Percentiles rank a stretch among this genome's conserved stretches.
These are phyloP conservation scores for Cyclotella atomus DNA, from an alignment of 108 stramenopile species.

Conservation along the genomic window DNA sequence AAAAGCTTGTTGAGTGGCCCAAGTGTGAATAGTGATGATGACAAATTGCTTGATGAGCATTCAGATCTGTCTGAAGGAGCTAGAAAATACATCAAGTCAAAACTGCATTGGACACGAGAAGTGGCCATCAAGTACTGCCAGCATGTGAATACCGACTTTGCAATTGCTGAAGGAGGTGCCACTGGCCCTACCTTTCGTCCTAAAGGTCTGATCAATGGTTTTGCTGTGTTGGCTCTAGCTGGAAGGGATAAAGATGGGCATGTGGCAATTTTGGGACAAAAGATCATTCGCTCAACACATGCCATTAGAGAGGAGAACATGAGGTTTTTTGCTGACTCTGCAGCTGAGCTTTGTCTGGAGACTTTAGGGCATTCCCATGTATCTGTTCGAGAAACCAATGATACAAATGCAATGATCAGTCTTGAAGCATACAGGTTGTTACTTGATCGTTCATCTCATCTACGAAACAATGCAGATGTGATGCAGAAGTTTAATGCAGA, in stretches of 20 bases:
- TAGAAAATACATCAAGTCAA: constrained; percentile 66
- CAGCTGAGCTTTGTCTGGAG: constrained; percentile 62
- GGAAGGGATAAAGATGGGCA: constrained; percentile 36
- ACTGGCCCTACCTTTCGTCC: constrained; percentile 85
- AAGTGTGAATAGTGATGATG: constrained; percentile 11
- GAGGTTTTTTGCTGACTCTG: constrained; percentile 80
- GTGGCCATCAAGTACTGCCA: constrained; percentile 70
- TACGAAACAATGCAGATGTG: constrained; percentile 49
- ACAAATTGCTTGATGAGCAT: background rate
- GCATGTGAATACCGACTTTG: constrained; percentile 27
- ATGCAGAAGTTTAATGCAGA: constrained; percentile 50
- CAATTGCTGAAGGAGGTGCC: constrained; percentile 84
- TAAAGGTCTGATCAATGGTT: constrained; percentile 63
- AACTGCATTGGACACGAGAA: constrained; percentile 69
- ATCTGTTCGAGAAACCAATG: background rate
- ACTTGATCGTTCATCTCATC: constrained; percentile 67
- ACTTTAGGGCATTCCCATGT: constrained; percentile 28
- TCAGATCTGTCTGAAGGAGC: constrained; percentile 39
- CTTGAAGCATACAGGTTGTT: background rate
- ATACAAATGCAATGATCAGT: background rate
- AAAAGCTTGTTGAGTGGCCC: constrained; percentile 22
- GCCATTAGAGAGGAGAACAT: constrained; percentile 74
- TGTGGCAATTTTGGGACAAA: constrained; percentile 58
- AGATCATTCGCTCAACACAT: constrained; percentile 59
- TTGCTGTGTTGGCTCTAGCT: constrained; percentile 75